Evolutionary conservation across 2,329 filamentous ascomycete genomes (phyloP), one percentile per base, ranked within the genome.

Genomic region (Ilyonectria destructans): DNA sequence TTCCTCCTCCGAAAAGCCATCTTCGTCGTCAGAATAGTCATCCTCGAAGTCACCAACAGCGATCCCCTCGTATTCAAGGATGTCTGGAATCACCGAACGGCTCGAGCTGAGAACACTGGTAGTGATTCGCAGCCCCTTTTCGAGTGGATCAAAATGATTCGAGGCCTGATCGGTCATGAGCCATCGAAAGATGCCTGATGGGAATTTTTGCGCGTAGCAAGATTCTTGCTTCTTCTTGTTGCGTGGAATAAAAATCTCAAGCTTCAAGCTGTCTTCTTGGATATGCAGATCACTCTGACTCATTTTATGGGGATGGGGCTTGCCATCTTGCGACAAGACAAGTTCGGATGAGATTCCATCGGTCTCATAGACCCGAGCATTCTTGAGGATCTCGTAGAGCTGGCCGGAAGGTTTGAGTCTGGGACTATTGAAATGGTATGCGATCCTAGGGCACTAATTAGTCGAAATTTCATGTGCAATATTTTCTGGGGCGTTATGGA

Each of bases 351-450:
- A 49, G 23, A 62, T 62, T 19, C 59, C 59, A 6, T 62, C 59
- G 1, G 59, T 62, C 40, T 62, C 59, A 12, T 62, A 56, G 13
- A 62, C 49, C 6, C 15, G 26, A 1, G 49, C 35, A 33, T 26
- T 37, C 29, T n/a, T 46, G 21, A 62, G 37, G 15, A 2, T 29
- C 5, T 46, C 10, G 19, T 55, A 62, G 15, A 62, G 12, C 6
- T 1, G 4, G 15, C 7, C 9, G 3, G 13, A 9, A 6, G 3
- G 12, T 13, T 9, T n/a, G 15, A 62, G 35, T 17, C 59, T 13
- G 1, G 59, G 59, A 10, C 59, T 62, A n/a, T 62, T 29, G 37
- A 43, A 62, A 10, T 62, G 58, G 12, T 62, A 62, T 12, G 58
- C 58, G n/a, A 62, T 55, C 0, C 58, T 62, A 35, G 4, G 35